Evolutionary conservation across 139 green algal genomes (phyloP).

Genomic region (Chlorella vulgaris): DNA sequence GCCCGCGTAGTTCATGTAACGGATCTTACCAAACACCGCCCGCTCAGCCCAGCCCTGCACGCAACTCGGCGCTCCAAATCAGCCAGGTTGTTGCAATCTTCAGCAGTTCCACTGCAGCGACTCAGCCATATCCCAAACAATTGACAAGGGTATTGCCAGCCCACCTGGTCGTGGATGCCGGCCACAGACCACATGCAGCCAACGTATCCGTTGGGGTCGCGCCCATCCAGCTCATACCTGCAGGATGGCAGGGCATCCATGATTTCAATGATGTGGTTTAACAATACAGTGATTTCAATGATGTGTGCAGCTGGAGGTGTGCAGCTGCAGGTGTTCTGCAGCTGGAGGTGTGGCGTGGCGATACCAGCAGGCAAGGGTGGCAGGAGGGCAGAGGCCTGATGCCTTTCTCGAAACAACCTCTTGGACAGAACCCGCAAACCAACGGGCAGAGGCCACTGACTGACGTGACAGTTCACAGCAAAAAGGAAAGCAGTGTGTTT

Average conservation of each 20-base stretch:
- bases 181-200: conserved; percentile 95
- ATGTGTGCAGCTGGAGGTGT: background rate
- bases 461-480: background rate
- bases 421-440: background rate
- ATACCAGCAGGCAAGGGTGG: too few species aligned
- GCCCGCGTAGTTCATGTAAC: conserved; percentile 94
- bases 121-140: too few species aligned
- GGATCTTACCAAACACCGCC: conserved; percentile 96
- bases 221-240: conserved; percentile 81
- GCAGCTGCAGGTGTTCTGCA: too few species aligned
- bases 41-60: conserved; percentile 92
- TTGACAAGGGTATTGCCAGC: too few species aligned
- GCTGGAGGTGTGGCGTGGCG: too few species aligned
- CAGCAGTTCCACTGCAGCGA: too few species aligned
- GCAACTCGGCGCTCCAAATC: too few species aligned
- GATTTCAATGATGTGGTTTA: too few species aligned
- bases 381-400: too few species aligned
- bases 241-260: background rate
- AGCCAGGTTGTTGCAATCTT: too few species aligned
- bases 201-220: conserved; percentile 89
- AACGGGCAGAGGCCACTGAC: background rate
- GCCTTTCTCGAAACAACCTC: too few species aligned
- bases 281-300: background rate
- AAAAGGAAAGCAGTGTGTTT: background rate
- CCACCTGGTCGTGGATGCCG: conserved; percentile 93